phyloP scores from a whole-genome alignment of 2,329 filamentous ascomycete genomes.

The Beauveria bassiana region DNA sequence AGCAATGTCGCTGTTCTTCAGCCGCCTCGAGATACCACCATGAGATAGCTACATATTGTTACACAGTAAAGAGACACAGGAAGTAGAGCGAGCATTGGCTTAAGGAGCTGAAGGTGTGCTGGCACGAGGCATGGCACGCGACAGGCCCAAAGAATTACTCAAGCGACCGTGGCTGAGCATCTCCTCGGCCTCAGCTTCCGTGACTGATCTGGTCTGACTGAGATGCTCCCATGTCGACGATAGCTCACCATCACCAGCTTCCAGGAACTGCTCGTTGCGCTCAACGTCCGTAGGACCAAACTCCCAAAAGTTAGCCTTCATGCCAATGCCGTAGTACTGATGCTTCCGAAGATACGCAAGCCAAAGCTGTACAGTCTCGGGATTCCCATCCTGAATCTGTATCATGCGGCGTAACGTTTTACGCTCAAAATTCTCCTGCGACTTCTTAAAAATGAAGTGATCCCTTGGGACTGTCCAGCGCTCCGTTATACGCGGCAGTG shows the following conservation, averaged over 20 bases:
- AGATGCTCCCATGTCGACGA: constrained; percentile 48
- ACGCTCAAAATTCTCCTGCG: constrained; percentile 94
- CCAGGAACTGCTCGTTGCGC: constrained; percentile 9
- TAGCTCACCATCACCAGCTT: constrained; percentile 22
- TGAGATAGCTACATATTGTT: not conserved
- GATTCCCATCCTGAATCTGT: constrained; percentile 85
- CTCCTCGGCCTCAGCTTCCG: constrained; percentile 49
- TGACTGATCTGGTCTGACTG: constrained; percentile 42
- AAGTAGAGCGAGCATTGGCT: not conserved
- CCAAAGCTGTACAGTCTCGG: constrained; percentile 86
- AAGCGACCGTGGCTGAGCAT: constrained; percentile 46
- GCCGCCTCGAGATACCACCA: not conserved
- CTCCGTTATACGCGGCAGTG: constrained; percentile 78
- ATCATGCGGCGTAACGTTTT: constrained; percentile 80
- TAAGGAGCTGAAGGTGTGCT: not conserved
- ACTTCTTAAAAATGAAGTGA: constrained; percentile 95
- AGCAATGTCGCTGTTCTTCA: not conserved
- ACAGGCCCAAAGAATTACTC: constrained; percentile 27
- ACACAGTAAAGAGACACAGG: not conserved
- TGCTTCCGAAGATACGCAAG: constrained; percentile 87
- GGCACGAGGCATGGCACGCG: not conserved
- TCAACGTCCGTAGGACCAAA: constrained; percentile 34
- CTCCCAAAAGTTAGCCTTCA: constrained; percentile 98
- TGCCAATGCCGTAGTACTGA: constrained; percentile 90
- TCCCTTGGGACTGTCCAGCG: constrained; percentile 87